Conservation (phyloP, 306 rosid genomes). For the Lathyrus aphaca region DNA sequence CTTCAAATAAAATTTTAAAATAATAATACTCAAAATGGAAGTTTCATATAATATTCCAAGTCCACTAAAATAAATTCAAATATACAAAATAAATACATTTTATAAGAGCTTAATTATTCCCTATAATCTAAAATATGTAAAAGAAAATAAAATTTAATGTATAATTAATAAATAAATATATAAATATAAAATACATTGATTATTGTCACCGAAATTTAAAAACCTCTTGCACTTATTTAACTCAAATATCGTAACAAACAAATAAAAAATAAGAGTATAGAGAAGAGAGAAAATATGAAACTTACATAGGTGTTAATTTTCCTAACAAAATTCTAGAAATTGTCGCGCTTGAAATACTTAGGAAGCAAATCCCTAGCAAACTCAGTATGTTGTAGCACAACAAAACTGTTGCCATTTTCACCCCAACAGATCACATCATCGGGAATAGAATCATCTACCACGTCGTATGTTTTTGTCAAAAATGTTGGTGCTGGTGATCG, state of each 20-base stretch:
- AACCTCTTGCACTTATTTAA: no score
- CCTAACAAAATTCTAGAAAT: conserved; percentile 90
- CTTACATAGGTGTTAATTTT: conserved; percentile 94
- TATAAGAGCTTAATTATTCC: no score
- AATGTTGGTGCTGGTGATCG: conserved; percentile 60
- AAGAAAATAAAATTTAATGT: no score
- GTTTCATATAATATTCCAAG: conserved; percentile 20
- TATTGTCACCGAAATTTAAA: no score
- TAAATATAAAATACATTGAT: no score
- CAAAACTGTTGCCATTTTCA: conserved; percentile 66
- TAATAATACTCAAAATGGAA: not conserved
- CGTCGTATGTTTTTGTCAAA: conserved; percentile 68
- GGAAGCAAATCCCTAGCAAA: conserved; percentile 87
- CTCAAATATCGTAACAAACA: no score
- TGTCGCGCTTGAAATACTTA: conserved; percentile 80
- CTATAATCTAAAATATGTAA: no score
- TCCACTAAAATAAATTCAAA: not conserved
- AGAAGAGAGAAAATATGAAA: not conserved
- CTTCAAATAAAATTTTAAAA: conserved; percentile 3
- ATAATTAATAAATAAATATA: no score
- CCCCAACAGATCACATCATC: conserved; percentile 84
- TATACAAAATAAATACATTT: no score
- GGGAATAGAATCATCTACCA: conserved; percentile 68
- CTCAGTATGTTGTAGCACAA: conserved; percentile 86
- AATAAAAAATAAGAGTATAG: not conserved